phyloP scores from a whole-genome alignment of 768 basidiomycete species.

The Infundibulicybe gibba region DNA sequence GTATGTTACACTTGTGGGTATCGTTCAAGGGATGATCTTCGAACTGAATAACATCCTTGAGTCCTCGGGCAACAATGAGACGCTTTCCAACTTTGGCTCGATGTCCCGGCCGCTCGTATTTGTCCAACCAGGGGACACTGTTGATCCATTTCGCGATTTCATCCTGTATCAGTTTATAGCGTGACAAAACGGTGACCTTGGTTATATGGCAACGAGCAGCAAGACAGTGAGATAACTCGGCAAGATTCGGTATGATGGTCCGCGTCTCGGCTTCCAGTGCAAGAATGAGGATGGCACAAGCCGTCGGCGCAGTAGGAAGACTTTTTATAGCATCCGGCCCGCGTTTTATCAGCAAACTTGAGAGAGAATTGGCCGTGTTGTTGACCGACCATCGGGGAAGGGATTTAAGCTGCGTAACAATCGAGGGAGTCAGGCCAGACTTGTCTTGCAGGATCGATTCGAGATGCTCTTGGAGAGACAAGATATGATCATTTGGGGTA shows the following conservation, averaged over 20 bases:
- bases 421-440: slow-evolving; percentile 24
- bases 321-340: slow-evolving; percentile 29
- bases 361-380: slow-evolving; percentile 43
- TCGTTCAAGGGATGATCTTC: slow-evolving; percentile 58
- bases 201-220: slow-evolving; percentile 47
- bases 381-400: slow-evolving; percentile 38
- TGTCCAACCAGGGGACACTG: slow-evolving; percentile 72
- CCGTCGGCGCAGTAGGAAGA: slow-evolving; percentile 43
- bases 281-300: slow-evolving; percentile 68
- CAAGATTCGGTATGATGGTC: slow-evolving; percentile 46
- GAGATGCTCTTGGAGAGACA: slow-evolving; percentile 52
- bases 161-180: slow-evolving; percentile 67
- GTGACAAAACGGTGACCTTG: slow-evolving; percentile 56
- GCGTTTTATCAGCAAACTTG: slow-evolving; percentile 35
- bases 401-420: slow-evolving; percentile 34
- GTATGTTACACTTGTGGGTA: slow-evolving; percentile 31
- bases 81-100: slow-evolving; percentile 62
- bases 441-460: slow-evolving; percentile 28
- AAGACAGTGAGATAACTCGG: slow-evolving; percentile 54
- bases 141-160: slow-evolving; percentile 54
- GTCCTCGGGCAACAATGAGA: slow-evolving; percentile 59
- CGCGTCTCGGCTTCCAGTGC: slow-evolving; percentile 67
- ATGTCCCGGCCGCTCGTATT: slow-evolving; percentile 45
- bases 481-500: slow-evolving; percentile 60
- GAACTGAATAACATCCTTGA: slow-evolving; percentile 68